Evolutionary conservation across 768 basidiomycete species (phyloP), one percentile per base, ranked within the genome.

Genomic region (Leucosporidium creatinivorum): DNA sequence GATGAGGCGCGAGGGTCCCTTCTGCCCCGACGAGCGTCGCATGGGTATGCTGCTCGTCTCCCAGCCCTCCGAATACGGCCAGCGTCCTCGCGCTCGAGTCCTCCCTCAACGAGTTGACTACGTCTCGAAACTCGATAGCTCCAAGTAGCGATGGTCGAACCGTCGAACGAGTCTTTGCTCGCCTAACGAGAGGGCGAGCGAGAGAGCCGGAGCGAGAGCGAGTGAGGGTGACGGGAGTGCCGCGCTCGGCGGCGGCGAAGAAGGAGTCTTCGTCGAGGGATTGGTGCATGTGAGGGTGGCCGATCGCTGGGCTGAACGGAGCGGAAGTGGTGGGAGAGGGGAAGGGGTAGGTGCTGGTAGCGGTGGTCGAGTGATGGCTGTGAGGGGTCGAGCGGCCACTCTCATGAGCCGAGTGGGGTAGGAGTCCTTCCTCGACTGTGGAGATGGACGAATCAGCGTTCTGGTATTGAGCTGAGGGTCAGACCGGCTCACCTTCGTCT

Each of bases 111-210:
- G 88, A 86, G 17, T 88, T 83, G 26, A 99, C 88, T 28, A 97
- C 89, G 67, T 93, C 87, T 23, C 93, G 84, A 79, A 99, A 99
- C 78, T 99, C 96, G 54, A 99, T 84, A 0, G 96, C 96, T 13
- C 94, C 91, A 7, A 98, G 84, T 2, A 99, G 84, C 4, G 94
- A 97, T 72, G 66, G 75, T 72, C 49, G 80, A 8, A 61, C 60
- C 28, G 60, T 33, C 30, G 60, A 61, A 1, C 60, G 60, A 18
- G 19, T 30, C 15, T 49, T 36, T 3, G 49, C 28, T 13, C 60
- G 60, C 4, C 60, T 48, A 3, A 30, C 25, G 39, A 28, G 21
- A 28, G 58, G 60, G 49, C 18, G n/a, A 2, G 48, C 25, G 60
- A 33, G 23, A 10, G 60, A 61, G 48, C 50, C 50, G 48, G 60